Evolutionary conservation across 2,329 filamentous ascomycete species (phyloP), one percentile per base, ranked within the genome.

Genomic region (Zymoseptoria tritici): DNA sequence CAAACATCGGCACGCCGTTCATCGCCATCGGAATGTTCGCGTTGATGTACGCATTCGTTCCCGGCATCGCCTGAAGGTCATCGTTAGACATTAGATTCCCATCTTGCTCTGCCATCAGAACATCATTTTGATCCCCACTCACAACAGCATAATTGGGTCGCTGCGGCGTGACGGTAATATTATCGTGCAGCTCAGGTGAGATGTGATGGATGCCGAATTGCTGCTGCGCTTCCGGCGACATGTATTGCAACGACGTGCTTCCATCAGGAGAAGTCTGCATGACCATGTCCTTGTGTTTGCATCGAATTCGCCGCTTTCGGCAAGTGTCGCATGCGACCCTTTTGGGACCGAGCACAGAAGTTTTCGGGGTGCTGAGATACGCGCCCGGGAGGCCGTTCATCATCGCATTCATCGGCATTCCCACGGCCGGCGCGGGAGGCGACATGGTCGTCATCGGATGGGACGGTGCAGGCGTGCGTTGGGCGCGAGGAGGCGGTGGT

Each of bases 271-370:
- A 61, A 19, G 63, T 61, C 60, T 70, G 65, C 56, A 67, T 62
- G 21, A 80, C 76, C 58, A 82, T 77, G 60, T 84, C 82, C 68
- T 85, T 85, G 73, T 86, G 84, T 64, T 84, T 84, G 72, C 84
- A 86, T 59, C 82, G 77, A 61, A 86, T 85, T 55, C 83, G 79
- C 58, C 83, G 80, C 70, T 83, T 83, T 49, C 84, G 78, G 72
- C 84, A 86, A 20, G 81, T 79, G 74, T 85, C 84, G 71, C 84
- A 86, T 42, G 84, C 84, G 61, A 85, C 77, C 53, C 79, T 76
- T 71, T 85, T 84, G 20, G 83, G 83, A 9, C 83, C 83, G 49
- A 85, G 75, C 54, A 83, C 82, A 16, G 82, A 83, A 19, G 80
- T 81, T 62, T 83, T 83, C 8, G 79, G 80, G 8, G 80, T 78